A percentile compares a stretch with the other conserved stretches of the same genome.
These are phyloP conservation scores for Lepidium africanum DNA, from an alignment of 345 rosid genomes.

Conservation along the genomic window DNA sequence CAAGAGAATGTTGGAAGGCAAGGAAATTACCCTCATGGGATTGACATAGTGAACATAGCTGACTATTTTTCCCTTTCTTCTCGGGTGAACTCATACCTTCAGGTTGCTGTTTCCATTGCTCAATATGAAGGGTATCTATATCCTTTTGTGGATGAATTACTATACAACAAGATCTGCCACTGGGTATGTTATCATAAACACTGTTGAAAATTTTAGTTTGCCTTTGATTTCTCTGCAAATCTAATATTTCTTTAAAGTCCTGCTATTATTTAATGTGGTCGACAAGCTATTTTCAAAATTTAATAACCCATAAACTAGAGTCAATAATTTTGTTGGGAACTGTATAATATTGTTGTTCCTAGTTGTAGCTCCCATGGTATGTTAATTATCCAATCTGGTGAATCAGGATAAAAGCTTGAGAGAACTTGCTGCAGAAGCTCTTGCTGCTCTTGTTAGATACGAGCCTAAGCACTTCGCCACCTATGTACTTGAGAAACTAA, in stretches of 20 bases:
- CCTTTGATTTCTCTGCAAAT: background rate
- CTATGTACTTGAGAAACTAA: constrained; percentile 57
- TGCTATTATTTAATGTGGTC: background rate
- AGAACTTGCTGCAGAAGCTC: constrained; percentile 82
- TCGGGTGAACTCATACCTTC: constrained; percentile 67
- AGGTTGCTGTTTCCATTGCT: constrained; percentile 66
- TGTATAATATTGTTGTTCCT: background rate
- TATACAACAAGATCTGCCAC: constrained; percentile 72
- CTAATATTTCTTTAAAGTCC: background rate
- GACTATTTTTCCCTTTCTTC: constrained; percentile 97
- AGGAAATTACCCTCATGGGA: constrained; percentile 92
- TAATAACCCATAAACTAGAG: background rate
- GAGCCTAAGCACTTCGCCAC: constrained; percentile 58
- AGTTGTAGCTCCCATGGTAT: background rate
- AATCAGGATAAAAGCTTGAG: constrained; percentile 82
- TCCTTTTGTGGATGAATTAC: constrained; percentile 77
- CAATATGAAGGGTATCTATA: constrained; percentile 74
- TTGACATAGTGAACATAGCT: constrained; percentile 87
- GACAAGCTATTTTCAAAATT: background rate
- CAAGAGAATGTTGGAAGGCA: constrained; percentile 98
- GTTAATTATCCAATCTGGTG: constrained; percentile 1
- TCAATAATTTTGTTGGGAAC: background rate
- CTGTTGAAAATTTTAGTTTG: background rate
- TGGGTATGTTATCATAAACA: constrained; percentile 59
- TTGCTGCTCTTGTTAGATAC: constrained; percentile 77